These are phyloP conservation scores for Phytophthora europaea DNA, from an alignment of 352 stramenopile genomes.

Conservation along the genomic window DNA sequence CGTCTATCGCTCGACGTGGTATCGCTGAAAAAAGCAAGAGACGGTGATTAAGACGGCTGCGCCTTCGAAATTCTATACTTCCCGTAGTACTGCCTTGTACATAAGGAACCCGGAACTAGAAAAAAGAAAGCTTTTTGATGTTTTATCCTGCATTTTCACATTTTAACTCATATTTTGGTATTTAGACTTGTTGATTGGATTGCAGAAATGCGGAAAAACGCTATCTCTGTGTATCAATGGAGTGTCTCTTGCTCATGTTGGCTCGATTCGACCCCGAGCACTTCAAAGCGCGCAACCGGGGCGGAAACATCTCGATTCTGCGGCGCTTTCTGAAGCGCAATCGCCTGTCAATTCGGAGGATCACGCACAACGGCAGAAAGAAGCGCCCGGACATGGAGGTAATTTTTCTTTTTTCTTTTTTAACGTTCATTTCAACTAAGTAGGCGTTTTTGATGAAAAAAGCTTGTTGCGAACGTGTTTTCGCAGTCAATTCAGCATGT, in stretches of 20 bases:
- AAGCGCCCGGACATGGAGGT: too few relatives aligned
- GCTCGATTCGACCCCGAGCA: not conserved
- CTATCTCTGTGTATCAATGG: not conserved
- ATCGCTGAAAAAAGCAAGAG: not conserved
- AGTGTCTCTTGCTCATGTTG: not conserved
- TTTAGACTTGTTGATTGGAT: not conserved
- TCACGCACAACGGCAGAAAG: not conserved
- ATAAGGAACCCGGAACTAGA: not conserved
- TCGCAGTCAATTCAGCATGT: conserved; percentile 15
- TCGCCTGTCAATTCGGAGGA: too few relatives aligned
- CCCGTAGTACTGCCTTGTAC: not conserved
- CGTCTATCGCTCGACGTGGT: not conserved
- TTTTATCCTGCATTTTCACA: not conserved
- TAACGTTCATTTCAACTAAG: conserved; percentile 1
- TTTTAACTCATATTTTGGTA: not conserved
- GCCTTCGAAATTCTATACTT: not conserved
- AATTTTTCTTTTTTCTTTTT: not conserved
- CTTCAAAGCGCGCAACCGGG: not conserved
- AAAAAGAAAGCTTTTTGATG: too few relatives aligned
- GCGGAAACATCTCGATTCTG: not conserved
- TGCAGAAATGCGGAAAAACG: not conserved
- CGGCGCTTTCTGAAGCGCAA: not conserved
- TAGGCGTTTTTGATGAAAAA: not conserved
- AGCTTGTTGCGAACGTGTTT: conserved; percentile 23
- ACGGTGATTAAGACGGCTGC: not conserved